Conservation (phyloP, 805 yeast species). For the Metschnikowia koreensis region DNA sequence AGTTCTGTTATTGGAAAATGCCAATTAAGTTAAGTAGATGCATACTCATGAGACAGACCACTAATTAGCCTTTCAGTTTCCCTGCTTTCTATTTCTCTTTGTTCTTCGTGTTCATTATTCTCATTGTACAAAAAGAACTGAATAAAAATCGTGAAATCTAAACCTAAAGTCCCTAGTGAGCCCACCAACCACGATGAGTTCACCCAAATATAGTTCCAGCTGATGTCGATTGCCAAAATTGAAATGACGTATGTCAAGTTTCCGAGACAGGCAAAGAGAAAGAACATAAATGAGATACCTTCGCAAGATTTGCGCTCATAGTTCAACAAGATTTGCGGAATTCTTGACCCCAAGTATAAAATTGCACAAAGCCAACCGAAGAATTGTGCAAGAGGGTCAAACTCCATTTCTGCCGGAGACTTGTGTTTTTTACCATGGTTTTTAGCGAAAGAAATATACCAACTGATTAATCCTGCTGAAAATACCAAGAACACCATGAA, state of each 20-base stretch:
- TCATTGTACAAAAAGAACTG: slow-evolving; percentile 81
- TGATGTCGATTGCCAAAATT: slow-evolving; percentile 71
- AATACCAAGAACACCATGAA: slow-evolving; percentile 67
- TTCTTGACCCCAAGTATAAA: slow-evolving; percentile 79
- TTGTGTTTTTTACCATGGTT: slow-evolving; percentile 32
- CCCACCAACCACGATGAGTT: slow-evolving; percentile 95
- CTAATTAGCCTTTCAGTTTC: slow-evolving; percentile 15
- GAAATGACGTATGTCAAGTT: slow-evolving; percentile 87
- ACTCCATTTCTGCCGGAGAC: slow-evolving; percentile 47
- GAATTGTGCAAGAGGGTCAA: slow-evolving; percentile 77
- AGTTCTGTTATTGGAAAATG: neutral
- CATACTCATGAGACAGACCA: slow-evolving; percentile 10
- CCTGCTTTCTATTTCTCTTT: neutral
- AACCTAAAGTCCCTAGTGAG: slow-evolving; percentile 76
- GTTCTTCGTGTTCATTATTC: slow-evolving; percentile 13
- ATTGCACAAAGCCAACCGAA: slow-evolving; percentile 83
- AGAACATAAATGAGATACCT: slow-evolving; percentile 90
- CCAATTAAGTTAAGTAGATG: slow-evolving; percentile 4
- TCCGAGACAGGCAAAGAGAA: slow-evolving; percentile 92
- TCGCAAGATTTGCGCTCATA: slow-evolving; percentile 88
- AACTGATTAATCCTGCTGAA: slow-evolving; percentile 80
- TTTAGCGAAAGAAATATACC: slow-evolving; percentile 65
- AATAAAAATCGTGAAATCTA: slow-evolving; percentile 80
- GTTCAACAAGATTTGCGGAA: slow-evolving; percentile 89
- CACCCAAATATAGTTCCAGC: slow-evolving; percentile 66